Evolutionary conservation across 257 asterid species (phyloP), one percentile per base, ranked within the genome.

Genomic region (Solanum acaule): DNA sequence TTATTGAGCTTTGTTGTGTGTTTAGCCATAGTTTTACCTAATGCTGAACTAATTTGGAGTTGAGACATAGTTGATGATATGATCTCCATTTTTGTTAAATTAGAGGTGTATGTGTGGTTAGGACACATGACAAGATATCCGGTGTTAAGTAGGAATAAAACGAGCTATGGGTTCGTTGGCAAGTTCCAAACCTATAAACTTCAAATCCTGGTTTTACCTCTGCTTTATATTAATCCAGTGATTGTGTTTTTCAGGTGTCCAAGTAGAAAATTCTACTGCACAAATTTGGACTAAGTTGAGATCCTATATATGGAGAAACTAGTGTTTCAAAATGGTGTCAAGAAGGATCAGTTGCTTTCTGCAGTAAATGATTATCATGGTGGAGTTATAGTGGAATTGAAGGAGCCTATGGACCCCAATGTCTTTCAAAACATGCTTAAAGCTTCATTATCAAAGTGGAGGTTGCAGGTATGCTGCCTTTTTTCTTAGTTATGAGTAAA

Each of bases 371-470:
- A 95, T 73, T 94, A 93, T 46, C 94, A 93, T 87, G 98, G 91
- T 38, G 98, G 98, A 49, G 89, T 93, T 76, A 91, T 93, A 46
- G 95, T 94, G 85, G 98, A 93, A 81, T 29, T 95, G 92, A 52
- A 92, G 92, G 95, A 91, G 88, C 89, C 93, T 40, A 92, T 95
- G 93, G 94, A 93, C 81, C 92, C 94, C 38, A 65, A 52, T 38
- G 59, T 85, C 70, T 95, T 95, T 68, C 82, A 89, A 72, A 59
- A 91, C 87, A 72, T 87, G 88, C 96, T 95, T 46, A 92, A 87
- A 89, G 91, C 88, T 90, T 94, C 98, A 33, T 67, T 95, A 68
- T 88, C 90, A 35, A 91, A 87, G 49, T 95, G 98, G 98, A 93
- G 90, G 87, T 87, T 92, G 90, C 95, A 93, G 98, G 98, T 95